A percentile compares a stretch with the other conserved stretches of the same genome.
phyloP scores from a whole-genome alignment of 2,329 filamentous ascomycete species.

The Fusarium nisikadoi region DNA sequence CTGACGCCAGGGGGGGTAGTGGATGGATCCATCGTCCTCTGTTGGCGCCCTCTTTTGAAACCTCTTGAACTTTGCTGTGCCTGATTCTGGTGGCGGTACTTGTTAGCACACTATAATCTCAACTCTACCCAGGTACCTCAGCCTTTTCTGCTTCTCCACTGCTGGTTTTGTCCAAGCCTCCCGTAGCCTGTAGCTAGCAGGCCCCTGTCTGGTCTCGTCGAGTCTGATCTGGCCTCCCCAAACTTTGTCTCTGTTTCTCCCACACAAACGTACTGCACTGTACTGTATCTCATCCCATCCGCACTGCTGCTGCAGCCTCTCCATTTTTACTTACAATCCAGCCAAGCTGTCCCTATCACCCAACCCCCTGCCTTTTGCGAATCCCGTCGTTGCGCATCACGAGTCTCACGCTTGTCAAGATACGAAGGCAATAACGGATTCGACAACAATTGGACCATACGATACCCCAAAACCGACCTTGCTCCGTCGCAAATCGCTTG shows the following conservation, averaged over 20 bases:
- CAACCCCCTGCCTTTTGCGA: conserved; percentile 26
- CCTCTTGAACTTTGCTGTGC: conserved; percentile 28
- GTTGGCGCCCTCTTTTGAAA: conserved; percentile 40
- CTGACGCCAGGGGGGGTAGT: conserved; percentile 33
- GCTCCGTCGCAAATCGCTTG: conserved; percentile 27
- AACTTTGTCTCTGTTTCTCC: conserved; percentile 33
- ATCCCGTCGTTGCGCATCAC: conserved; percentile 36
- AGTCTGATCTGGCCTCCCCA: conserved; percentile 38
- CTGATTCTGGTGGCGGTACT: conserved; percentile 7
- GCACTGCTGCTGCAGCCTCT: conserved; percentile 30
- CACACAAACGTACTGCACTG: conserved; percentile 15
- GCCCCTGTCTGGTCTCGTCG: conserved; percentile 30
- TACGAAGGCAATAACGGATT: conserved; percentile 23
- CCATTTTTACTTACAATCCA: conserved; percentile 39
- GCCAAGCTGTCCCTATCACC: conserved; percentile 42
- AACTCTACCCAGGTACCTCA: conserved; percentile 16
- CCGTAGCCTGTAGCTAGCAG: conserved; percentile 22
- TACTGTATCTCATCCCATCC: conserved; percentile 20
- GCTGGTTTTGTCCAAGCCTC: conserved; percentile 35
- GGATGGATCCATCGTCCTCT: conserved; percentile 21
- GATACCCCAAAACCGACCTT: conserved; percentile 22
- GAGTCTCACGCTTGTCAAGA: conserved; percentile 29
- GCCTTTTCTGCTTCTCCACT: conserved; percentile 13
- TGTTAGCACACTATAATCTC: background rate
- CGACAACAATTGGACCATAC: conserved; percentile 25